Evolutionary conservation across 2,329 filamentous ascomycete genomes (phyloP), one percentile per base, ranked within the genome.

Genomic region (Colletotrichum kahawae): DNA sequence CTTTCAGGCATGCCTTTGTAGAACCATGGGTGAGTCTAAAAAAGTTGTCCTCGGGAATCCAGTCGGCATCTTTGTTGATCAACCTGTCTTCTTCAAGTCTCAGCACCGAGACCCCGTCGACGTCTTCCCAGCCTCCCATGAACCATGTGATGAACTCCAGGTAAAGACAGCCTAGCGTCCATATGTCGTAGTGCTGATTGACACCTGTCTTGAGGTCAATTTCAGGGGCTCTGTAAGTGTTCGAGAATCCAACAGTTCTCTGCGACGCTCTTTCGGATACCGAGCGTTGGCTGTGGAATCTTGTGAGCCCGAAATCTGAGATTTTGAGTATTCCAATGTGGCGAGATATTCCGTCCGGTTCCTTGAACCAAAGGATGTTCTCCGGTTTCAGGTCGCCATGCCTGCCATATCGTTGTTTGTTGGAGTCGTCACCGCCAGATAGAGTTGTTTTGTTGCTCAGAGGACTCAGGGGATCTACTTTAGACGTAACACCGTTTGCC

Each of bases 141-240:
- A 78, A 36, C 76, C 77, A 78, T 13, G 34, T 63, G 2, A 74
- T 21, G 16, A 77, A 76, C 14, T 78, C 77, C 0, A 78, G 71
- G 8, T 77, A 76, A 2, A 78, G 33, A 18, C 76, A 78, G 0
- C 77, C 77, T 3, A 78, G 33, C 0, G 77, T 77, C 77, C 77
- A 78, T 2, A 78, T 68, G n/a, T 78, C 77, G 7, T 48, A 78
- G 0, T 76, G 59, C 6, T 71, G 66, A 4, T 65, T 75, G 3
- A 75, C 68, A 1, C 65, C 70, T 7, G 51, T 36, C 5, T 59
- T 13, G 7, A 76, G 31, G 4, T 78, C 71, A 10, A 64, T 70
- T 29, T 78, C 77, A 1, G 77, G 77, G 16, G 77, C 68, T 2
- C 76, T 51, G 18, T 78, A 76, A 2, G 65, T 67, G 2, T 24